Base-by-base conservation (phyloP, 345 rosid genomes). In the Eucalyptus erythrocorys region DNA sequence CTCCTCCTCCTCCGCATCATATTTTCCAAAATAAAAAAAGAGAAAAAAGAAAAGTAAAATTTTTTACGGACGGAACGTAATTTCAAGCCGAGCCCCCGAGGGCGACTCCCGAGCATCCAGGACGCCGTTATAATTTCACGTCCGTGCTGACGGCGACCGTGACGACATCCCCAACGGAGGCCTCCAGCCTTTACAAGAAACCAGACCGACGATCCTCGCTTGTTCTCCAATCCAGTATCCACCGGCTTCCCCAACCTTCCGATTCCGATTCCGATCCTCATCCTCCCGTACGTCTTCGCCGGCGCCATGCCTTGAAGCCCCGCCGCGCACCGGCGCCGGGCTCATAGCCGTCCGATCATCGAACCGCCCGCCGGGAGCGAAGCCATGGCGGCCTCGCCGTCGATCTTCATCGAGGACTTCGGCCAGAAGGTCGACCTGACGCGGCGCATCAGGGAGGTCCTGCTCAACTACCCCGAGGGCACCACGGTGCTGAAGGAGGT, bases 351-450 rank as follows among this genome's bases (percentile, higher is more conserved):
- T 3, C 43, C 66, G 57, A 34, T 50, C 55, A 45, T 82, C 37
- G 64, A 8, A 57, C 61, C 51, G 86, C n/a, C 86, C 57, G 49
- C 48, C 84, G 40, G 5, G 90, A 86, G 32, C 79, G 90, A 4
- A 86, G 87, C 66, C 42, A 94, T 93, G 97, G 95, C 93, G 96
- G 95, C 93, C 87, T 91, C 95, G 26, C 94, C 94, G 90, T 51
- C 95, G 84, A 85, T 94, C 88, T 90, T 96, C 87, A 93, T 97
- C 16, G 99, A 97, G 90, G 99, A 97, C 94, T 97, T 97, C 93
- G 99, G 99, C 87, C 99, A 97, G 91, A 97, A 96, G 91, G 99
- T 97, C 42, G 99, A 97, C 97, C 95, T 97, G 53, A 96, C 99
- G 66, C 97, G 99, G 68, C 94, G 99, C 89, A 97, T 97, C 94